These are phyloP conservation scores for Penicillium sp. DNA, from an alignment of 2,329 filamentous ascomycete genomes.

Conservation along the genomic window DNA sequence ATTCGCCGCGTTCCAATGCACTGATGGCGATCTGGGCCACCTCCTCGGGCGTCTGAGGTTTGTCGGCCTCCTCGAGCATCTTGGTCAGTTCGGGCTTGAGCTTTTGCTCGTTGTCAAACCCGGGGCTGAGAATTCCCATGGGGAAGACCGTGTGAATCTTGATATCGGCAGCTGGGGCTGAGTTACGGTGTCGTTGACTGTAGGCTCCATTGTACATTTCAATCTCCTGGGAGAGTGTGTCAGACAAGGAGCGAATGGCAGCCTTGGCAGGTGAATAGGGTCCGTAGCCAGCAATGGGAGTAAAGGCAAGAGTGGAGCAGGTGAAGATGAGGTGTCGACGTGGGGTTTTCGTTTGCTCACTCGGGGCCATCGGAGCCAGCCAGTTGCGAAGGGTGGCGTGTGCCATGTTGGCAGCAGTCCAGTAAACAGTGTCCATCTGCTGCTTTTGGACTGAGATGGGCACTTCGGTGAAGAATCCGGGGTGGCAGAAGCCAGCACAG, in stretches of 20 bases:
- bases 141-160: conserved; percentile 80
- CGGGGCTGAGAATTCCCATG: conserved; percentile 75
- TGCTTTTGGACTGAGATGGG: conserved; percentile 63
- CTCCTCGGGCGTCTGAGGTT: conserved; percentile 71
- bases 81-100: conserved; percentile 79
- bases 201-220: conserved; percentile 74
- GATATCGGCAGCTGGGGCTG: conserved; percentile 61
- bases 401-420: conserved; percentile 79
- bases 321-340: conserved; percentile 83
- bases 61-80: conserved; percentile 78
- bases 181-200: conserved; percentile 35
- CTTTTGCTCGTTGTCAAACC: conserved; percentile 70
- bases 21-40: conserved; percentile 69
- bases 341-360: conserved; percentile 33
- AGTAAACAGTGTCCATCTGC: conserved; percentile 94
- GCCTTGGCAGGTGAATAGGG: conserved; percentile 83
- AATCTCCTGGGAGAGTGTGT: conserved; percentile 79
- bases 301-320: conserved; percentile 71
- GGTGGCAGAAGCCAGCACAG: conserved; percentile 71
- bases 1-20: conserved; percentile 77
- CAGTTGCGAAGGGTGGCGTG: conserved; percentile 75
- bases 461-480: conserved; percentile 74
- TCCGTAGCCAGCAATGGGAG: conserved; percentile 75
- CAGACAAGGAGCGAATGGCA: conserved; percentile 77
- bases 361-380: conserved; percentile 51